Percentiles rank a stretch among this genome's conserved stretches.
Evolutionary conservation across 805 yeast genomes (phyloP).

Genomic region (Schizosaccharomyces octosporus): DNA sequence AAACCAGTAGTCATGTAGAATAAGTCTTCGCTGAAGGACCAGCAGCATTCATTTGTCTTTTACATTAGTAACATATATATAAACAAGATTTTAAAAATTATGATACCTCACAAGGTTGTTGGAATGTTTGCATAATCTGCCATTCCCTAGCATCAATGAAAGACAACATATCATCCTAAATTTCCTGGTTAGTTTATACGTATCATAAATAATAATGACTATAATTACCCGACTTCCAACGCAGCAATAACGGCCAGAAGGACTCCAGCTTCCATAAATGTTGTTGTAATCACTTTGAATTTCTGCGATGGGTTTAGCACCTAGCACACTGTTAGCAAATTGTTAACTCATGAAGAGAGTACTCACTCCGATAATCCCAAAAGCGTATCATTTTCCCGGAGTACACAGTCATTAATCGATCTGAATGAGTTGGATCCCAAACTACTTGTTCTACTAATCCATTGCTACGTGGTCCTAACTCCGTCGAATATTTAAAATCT

Average conservation of each 20-base stretch:
- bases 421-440: conserved; percentile 27
- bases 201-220: neutral
- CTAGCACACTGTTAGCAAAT: neutral
- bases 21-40: neutral
- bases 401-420: conserved; percentile 25
- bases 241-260: conserved; percentile 23
- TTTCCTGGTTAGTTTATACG: conserved; percentile 5
- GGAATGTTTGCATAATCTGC: conserved; percentile 12
- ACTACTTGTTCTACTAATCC: conserved; percentile 19
- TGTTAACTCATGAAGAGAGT: conserved; percentile 3
- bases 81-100: neutral
- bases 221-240: conserved; percentile 12
- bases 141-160: conserved; percentile 16
- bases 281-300: conserved; percentile 2
- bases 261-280: conserved; percentile 17
- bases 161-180: conserved; percentile 17
- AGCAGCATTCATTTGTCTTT: conserved; percentile 1
- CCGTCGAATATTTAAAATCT: conserved; percentile 11
- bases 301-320: neutral
- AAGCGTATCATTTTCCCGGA: conserved; percentile 22
- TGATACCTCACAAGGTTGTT: conserved; percentile 1
- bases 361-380: conserved; percentile 22
- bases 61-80: neutral
- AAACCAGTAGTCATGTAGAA: neutral
- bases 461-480: neutral